These are phyloP conservation scores for Colletotrichum chlorophyti DNA, from an alignment of 2,329 filamentous ascomycete species.

Conservation along the genomic window DNA sequence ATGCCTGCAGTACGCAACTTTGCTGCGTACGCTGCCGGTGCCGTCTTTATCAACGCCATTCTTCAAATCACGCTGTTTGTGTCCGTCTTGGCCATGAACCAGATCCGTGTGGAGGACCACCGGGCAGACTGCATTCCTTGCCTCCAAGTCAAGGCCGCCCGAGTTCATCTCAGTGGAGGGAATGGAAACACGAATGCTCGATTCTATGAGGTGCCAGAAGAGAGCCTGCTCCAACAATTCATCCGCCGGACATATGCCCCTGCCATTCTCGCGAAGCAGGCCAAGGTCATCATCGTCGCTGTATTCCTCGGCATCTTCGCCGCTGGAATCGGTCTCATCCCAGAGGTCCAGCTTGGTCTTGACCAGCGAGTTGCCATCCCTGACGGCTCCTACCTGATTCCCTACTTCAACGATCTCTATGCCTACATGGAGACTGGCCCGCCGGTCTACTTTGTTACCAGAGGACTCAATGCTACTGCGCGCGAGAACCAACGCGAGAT, in stretches of 20 bases:
- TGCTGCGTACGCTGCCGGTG: slow-evolving; percentile 93
- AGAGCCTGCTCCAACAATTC: slow-evolving; percentile 83
- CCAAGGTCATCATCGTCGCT: slow-evolving; percentile 78
- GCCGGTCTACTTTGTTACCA: slow-evolving; percentile 94
- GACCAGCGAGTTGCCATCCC: slow-evolving; percentile 96
- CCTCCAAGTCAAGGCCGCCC: slow-evolving; percentile 78
- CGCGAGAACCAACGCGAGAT: slow-evolving; percentile 81
- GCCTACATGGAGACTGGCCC: slow-evolving; percentile 90
- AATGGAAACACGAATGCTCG: slow-evolving; percentile 66
- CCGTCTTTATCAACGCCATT: slow-evolving; percentile 96
- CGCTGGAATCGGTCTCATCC: slow-evolving; percentile 82
- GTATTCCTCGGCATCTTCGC: slow-evolving; percentile 89
- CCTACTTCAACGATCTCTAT: slow-evolving; percentile 96
- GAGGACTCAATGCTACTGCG: slow-evolving; percentile 79
- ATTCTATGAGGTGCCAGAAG: slow-evolving; percentile 79
- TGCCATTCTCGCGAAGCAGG: slow-evolving; percentile 77
- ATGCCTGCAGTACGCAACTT: slow-evolving; percentile 99
- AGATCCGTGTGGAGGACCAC: slow-evolving; percentile 85
- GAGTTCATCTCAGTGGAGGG: slow-evolving; percentile 67
- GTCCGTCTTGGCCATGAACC: slow-evolving; percentile 89
- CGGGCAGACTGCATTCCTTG: slow-evolving; percentile 94
- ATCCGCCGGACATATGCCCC: slow-evolving; percentile 92
- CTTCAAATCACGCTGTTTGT: slow-evolving; percentile 97
- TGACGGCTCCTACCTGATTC: slow-evolving; percentile 91
- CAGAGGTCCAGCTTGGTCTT: slow-evolving; percentile 83